phyloP scores from a whole-genome alignment of 768 basidiomycete genomes.

The Suillus subaureus region DNA sequence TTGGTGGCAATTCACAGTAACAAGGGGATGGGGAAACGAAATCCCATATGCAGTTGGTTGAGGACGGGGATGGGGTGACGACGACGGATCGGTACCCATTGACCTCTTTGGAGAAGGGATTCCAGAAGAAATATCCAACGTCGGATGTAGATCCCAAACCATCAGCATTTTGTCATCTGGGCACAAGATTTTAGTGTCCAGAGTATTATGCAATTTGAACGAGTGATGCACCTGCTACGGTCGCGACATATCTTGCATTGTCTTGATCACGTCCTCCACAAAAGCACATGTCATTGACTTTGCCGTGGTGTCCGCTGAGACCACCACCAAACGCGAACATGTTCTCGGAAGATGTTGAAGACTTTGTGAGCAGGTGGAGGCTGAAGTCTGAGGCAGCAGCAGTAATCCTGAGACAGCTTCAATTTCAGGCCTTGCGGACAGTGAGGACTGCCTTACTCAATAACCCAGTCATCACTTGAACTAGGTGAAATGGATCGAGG shows the following conservation, averaged over 20 bases:
- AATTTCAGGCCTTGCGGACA: constrained; percentile 9
- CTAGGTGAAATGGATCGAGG: constrained; percentile 68
- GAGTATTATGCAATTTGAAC: neutral
- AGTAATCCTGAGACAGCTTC: constrained; percentile 51
- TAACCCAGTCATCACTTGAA: constrained; percentile 61
- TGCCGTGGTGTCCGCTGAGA: constrained; percentile 78
- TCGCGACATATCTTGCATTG: constrained; percentile 73
- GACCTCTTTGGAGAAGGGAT: constrained; percentile 35
- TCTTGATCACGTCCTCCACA: constrained; percentile 76
- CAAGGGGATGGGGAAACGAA: constrained; percentile 71
- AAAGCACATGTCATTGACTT: constrained; percentile 77
- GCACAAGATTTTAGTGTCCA: neutral
- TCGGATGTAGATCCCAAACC: constrained; percentile 83
- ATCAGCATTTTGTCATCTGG: constrained; percentile 82
- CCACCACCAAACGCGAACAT: constrained; percentile 78
- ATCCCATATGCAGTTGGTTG: constrained; percentile 82
- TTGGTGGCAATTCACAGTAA: constrained; percentile 69
- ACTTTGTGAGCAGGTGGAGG: constrained; percentile 68
- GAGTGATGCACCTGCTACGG: constrained; percentile 63
- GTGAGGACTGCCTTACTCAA: constrained; percentile 56
- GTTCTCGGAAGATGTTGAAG: constrained; percentile 46
- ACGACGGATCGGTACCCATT: constrained; percentile 30
- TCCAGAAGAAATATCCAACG: constrained; percentile 44
- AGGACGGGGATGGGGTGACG: constrained; percentile 41
- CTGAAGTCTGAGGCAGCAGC: constrained; percentile 71